A percentile compares a stretch with the other conserved stretches of the same genome.
Conservation (phyloP, 1,284 basidiomycete species). For the Moesziomyces sp. region DNA sequence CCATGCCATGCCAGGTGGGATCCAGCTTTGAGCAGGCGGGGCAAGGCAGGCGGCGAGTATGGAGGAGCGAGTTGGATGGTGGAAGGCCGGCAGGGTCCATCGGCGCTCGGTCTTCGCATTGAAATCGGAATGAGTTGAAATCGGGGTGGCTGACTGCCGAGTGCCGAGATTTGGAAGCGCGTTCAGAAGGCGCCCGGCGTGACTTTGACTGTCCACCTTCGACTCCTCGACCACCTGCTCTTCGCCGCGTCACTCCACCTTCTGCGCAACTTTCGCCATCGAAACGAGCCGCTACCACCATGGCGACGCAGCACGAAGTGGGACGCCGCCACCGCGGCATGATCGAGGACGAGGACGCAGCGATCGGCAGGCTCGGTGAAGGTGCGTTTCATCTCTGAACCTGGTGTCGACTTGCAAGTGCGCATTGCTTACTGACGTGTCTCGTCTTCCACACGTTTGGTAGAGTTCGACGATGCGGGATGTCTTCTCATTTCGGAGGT, state of each 20-base stretch:
- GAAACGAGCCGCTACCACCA: too few relatives aligned
- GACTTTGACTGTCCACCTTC: too few relatives aligned
- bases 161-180: neutral
- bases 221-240: too few relatives aligned
- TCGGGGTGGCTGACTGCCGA: neutral
- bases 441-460: neutral
- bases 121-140: too few relatives aligned
- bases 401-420: too few relatives aligned
- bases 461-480: constrained; percentile 89
- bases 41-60: too few relatives aligned
- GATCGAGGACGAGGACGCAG: constrained; percentile 57
- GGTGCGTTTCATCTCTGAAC: constrained; percentile 8
- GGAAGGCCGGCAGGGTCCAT: too few relatives aligned
- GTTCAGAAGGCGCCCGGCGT: too few relatives aligned
- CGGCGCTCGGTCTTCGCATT: too few relatives aligned
- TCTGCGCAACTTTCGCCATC: neutral
- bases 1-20: constrained; percentile 7
- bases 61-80: too few relatives aligned
- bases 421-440: neutral
- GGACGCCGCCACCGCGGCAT: constrained; percentile 45
- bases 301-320: constrained; percentile 32
- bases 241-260: too few relatives aligned
- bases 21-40: too few relatives aligned
- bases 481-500: constrained; percentile 91
- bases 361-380: constrained; percentile 50